Percentiles rank a stretch among this genome's conserved stretches.
These are phyloP conservation scores for Carex kokanica DNA, from an alignment of 176 grass and related monocot genomes.

Conservation along the genomic window DNA sequence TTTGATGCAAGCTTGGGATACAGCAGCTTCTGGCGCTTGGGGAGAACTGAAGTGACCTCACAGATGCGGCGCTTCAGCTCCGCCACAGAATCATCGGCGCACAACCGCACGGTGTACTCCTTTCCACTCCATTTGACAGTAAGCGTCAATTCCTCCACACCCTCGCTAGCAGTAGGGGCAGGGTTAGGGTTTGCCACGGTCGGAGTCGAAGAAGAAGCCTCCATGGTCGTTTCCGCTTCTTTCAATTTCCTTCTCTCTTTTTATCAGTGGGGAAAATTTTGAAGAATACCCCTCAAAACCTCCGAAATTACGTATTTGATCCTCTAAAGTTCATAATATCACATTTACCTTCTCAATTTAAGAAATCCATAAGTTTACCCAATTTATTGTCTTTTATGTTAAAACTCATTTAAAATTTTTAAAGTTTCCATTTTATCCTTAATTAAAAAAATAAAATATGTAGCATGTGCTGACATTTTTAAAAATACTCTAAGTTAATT, in stretches of 20 bases:
- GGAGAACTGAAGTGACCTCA: constrained; percentile 80
- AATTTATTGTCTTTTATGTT: too few relatives aligned
- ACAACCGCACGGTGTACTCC: constrained; percentile 74
- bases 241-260: neutral
- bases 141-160: constrained; percentile 76
- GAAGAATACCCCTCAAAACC: too few relatives aligned
- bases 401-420: too few relatives aligned
- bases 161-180: constrained; percentile 24
- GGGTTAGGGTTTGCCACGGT: constrained; percentile 19
- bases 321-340: too few relatives aligned
- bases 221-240: neutral
- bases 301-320: too few relatives aligned
- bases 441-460: too few relatives aligned
- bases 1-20: constrained; percentile 87
- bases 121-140: constrained; percentile 69
- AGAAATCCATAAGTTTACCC: too few relatives aligned
- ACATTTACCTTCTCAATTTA: too few relatives aligned
- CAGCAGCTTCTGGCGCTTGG: constrained; percentile 81
- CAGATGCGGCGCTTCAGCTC: constrained; percentile 96
- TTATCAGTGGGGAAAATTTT: neutral
- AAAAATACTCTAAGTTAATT: too few relatives aligned
- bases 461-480: too few relatives aligned
- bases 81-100: constrained; percentile 77
- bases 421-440: too few relatives aligned
- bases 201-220: constrained; percentile 33